A percentile compares a stretch with the other conserved stretches of the same genome.
Conservation (phyloP, 345 rosid species). For the Brassica juncea region DNA sequence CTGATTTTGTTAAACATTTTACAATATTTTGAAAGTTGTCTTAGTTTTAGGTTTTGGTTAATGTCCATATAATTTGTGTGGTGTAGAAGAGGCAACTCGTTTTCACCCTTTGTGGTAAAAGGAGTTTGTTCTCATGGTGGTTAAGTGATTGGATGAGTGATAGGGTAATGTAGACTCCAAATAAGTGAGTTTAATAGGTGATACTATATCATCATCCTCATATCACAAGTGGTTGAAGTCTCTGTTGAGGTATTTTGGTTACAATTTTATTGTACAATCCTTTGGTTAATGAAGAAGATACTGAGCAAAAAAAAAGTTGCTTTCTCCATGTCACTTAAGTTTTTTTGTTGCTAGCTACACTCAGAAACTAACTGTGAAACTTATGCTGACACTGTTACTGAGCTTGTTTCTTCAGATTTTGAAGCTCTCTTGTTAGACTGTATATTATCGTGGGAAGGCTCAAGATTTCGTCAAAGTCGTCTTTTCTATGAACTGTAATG, state of each 20-base stretch:
- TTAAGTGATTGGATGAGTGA: background rate
- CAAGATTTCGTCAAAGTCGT: background rate
- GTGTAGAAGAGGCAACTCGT: background rate
- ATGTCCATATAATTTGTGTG: background rate
- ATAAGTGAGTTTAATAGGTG: background rate
- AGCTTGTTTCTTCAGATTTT: background rate
- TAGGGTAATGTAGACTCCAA: background rate
- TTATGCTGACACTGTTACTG: background rate
- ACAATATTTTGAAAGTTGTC: too few species aligned
- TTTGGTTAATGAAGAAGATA: background rate
- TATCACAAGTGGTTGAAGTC: background rate
- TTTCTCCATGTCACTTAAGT: background rate
- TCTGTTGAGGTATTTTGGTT: background rate
- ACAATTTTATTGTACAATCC: background rate
- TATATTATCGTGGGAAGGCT: background rate
- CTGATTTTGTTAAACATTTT: too few species aligned
- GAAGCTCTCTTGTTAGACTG: background rate
- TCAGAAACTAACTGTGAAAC: background rate
- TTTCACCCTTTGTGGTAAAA: background rate
- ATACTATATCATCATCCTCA: background rate
- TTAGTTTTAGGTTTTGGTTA: too few species aligned
- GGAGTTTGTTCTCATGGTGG: background rate
- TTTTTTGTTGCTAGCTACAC: background rate
- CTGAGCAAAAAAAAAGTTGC: background rate
- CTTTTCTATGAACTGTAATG: background rate